phyloP scores from a whole-genome alignment of 2,329 filamentous ascomycete species.

The Aspergillus carbonarius region DNA sequence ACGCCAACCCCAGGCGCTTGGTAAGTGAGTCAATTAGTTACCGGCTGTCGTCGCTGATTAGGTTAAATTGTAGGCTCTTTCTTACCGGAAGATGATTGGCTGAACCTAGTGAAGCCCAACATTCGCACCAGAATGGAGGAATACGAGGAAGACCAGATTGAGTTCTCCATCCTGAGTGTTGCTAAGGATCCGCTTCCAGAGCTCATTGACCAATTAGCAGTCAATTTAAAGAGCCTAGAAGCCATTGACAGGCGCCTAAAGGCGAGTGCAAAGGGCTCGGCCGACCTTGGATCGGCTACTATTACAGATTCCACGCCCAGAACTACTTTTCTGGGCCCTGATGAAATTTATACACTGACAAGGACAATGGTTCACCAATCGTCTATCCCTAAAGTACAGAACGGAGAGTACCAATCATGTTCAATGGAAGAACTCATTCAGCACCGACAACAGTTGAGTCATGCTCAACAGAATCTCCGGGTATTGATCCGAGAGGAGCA shows the following conservation, averaged over 20 bases:
- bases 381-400: constrained; percentile 24
- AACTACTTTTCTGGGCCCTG: constrained; percentile 33
- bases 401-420: constrained; percentile 24
- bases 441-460: constrained; percentile 28
- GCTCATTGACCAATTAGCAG: constrained; percentile 45
- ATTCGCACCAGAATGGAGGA: constrained; percentile 68
- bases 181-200: constrained; percentile 63
- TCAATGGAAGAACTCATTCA: constrained; percentile 33
- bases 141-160: constrained; percentile 63
- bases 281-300: constrained; percentile 1
- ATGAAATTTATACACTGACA: constrained; percentile 38
- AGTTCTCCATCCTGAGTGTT: constrained; percentile 77
- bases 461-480: constrained; percentile 34
- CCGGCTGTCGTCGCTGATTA: background rate
- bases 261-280: constrained; percentile 1
- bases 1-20: constrained; percentile 65
- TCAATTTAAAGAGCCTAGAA: constrained; percentile 48
- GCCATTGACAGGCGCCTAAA: constrained; percentile 34
- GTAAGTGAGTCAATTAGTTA: constrained; percentile 28
- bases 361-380: constrained; percentile 35
- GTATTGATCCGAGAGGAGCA: constrained; percentile 41
- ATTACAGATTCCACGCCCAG: constrained; percentile 13
- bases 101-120: constrained; percentile 61
- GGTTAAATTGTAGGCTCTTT: constrained; percentile 35
- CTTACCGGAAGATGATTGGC: constrained; percentile 59